Evolutionary conservation across 2,329 filamentous ascomycete genomes (phyloP), one percentile per base, ranked within the genome.

Genomic region (Beauveria varroae): DNA sequence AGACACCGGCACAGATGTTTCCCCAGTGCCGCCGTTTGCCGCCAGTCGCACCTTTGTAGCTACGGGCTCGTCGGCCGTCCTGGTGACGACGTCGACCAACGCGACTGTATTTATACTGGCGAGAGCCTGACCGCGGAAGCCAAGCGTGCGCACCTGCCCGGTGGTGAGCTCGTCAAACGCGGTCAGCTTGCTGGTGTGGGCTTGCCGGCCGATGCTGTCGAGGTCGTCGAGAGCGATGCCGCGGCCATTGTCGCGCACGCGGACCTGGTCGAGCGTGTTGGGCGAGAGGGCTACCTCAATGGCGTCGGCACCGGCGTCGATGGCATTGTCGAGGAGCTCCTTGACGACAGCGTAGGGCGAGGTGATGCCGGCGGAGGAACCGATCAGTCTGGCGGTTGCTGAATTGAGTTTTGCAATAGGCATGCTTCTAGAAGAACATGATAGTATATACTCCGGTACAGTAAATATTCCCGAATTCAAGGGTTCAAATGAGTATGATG

Each of bases 241-340:
- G 61, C 80, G 76, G n/a, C 90, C 89, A 73, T 92, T 90, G 70
- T 91, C 88, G 50, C 83, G 81, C 54, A 92, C 84, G 67, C 89
- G 83, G 43, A 93, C 82, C 58, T 79, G 82, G 71, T 89, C 86
- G 57, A 92, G 71, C 0, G 86, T 87, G 68, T 92, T 86, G 47
- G 79, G 67, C 4, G 87, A 82, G 16, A 91, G 77, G 30, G 83
- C 74, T 26, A 93, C 75, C 57, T 89, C 83, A 62, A 93, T 77
- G 2, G 80, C 81, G 2, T 82, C 87, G 14, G 89, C 88, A 57
- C 80, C 77, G 8, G 89, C 87, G 71, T 93, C 89, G 22, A 93
- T 80, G 49, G 88, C 81, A 71, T 93, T 93, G 67, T 93, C 90
- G 37, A 93, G 72, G 4, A 93, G 83, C 72, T 93, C 90, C 69